These are phyloP conservation scores for Aspergillus neotritici DNA, from an alignment of 2,329 filamentous ascomycete genomes.

Conservation along the genomic window DNA sequence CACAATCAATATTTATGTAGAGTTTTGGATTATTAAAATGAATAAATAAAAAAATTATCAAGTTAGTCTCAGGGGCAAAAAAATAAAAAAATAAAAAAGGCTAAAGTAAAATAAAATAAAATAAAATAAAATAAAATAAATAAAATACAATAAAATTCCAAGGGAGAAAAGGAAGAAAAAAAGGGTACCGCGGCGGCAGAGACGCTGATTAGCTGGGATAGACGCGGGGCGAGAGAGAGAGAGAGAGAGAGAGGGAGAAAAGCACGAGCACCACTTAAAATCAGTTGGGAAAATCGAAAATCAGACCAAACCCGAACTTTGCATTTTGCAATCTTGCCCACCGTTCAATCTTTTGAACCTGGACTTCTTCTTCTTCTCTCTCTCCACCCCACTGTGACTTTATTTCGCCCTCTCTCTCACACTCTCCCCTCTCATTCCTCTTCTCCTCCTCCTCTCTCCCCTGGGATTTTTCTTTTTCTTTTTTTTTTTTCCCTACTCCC, in stretches of 20 bases:
- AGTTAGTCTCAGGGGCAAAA: background rate
- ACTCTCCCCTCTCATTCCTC: conserved; percentile 16
- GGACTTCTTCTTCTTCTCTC: conserved; percentile 1
- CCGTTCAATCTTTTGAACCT: background rate
- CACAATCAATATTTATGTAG: too few relatives aligned
- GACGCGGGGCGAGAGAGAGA: conserved; percentile 20
- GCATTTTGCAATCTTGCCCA: conserved; percentile 14
- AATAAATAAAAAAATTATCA: too few relatives aligned
- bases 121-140: background rate
- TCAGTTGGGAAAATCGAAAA: conserved; percentile 21
- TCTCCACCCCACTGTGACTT: background rate
- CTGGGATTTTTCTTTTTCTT: conserved; percentile 3
- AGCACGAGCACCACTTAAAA: conserved; percentile 16
- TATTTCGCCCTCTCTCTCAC: conserved; percentile 4
- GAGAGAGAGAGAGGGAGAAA: too few relatives aligned
- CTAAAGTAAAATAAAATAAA: too few relatives aligned
- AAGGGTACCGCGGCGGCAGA: conserved; percentile 19
- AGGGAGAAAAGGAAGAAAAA: conserved; percentile 10
- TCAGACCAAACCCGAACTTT: conserved; percentile 17
- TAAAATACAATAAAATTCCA: conserved; percentile 1
- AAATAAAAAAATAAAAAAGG: background rate
- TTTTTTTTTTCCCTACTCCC: conserved; percentile 9
- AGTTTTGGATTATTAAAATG: too few relatives aligned
- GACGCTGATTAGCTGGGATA: conserved; percentile 22
- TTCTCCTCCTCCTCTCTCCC: conserved; percentile 10